phyloP scores from a whole-genome alignment of 2,329 filamentous ascomycete genomes.

The Ilyonectria sp. region DNA sequence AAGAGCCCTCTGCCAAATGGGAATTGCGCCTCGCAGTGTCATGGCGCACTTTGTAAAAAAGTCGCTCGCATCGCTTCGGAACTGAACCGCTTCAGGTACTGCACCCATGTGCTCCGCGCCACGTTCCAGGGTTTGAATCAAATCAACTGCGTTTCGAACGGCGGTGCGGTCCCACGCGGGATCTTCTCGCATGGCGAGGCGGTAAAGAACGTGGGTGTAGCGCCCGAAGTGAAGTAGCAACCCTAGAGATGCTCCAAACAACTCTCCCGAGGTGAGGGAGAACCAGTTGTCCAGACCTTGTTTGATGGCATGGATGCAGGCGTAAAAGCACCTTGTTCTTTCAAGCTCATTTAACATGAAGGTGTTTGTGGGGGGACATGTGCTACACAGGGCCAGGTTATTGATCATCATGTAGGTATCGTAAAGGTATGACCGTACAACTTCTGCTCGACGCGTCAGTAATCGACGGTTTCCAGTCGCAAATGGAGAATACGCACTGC shows the following conservation, averaged over 20 bases:
- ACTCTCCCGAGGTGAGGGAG: constrained; percentile 36
- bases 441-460: constrained; percentile 45
- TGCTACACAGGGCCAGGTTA: constrained; percentile 51
- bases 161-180: constrained; percentile 56
- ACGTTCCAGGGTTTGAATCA: constrained; percentile 43
- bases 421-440: constrained; percentile 53
- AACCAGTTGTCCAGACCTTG: constrained; percentile 52
- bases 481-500: constrained; percentile 47
- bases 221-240: constrained; percentile 52
- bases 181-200: constrained; percentile 52
- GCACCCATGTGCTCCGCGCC: constrained; percentile 7
- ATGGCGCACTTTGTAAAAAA: constrained; percentile 19
- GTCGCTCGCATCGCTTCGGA: constrained; percentile 23
- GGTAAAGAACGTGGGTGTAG: constrained; percentile 49
- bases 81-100: constrained; percentile 4
- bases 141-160: constrained; percentile 51
- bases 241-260: constrained; percentile 49
- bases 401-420: constrained; percentile 56
- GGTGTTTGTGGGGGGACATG: constrained; percentile 23
- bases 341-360: constrained; percentile 31
- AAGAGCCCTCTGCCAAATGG: constrained; percentile 32
- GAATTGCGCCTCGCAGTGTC: constrained; percentile 25
- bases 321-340: constrained; percentile 47
- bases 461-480: background rate
- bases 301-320: constrained; percentile 48